Conservation (phyloP, 495 filamentous ascomycete genomes). For the Aspergillus panamensis region DNA sequence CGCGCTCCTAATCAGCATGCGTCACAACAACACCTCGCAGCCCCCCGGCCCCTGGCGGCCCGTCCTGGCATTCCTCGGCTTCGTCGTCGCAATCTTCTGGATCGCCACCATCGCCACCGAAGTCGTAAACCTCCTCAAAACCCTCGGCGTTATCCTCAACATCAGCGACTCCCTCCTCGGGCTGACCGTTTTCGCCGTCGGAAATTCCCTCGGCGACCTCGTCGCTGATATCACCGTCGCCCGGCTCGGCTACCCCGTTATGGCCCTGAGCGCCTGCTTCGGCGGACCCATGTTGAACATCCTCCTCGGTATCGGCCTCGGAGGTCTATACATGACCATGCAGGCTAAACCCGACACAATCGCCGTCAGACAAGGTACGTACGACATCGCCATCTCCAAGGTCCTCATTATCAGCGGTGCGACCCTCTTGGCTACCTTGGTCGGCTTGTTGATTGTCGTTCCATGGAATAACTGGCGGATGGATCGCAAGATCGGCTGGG, state of each 20-base stretch:
- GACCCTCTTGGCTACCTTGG: conserved; percentile 75
- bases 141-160: conserved; percentile 84
- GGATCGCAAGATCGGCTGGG: conserved; percentile 79
- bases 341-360: conserved; percentile 26
- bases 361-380: conserved; percentile 45
- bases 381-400: conserved; percentile 76
- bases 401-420: conserved; percentile 78
- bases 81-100: conserved; percentile 88
- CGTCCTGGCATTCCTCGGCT: conserved; percentile 83
- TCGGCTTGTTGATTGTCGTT: conserved; percentile 73
- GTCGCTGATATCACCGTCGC: conserved; percentile 95
- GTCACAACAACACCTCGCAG: conserved; percentile 38
- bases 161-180: conserved; percentile 97
- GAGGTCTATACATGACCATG: conserved; percentile 80
- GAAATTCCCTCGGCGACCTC: conserved; percentile 90
- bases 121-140: conserved; percentile 92
- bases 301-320: conserved; percentile 84
- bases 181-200: conserved; percentile 93
- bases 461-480: conserved; percentile 88
- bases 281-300: conserved; percentile 98
- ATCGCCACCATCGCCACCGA: conserved; percentile 95
- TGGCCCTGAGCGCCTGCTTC: conserved; percentile 93
- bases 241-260: conserved; percentile 88
- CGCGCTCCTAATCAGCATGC: conserved; percentile 60
- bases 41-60: conserved; percentile 62